Evolutionary conservation across 495 filamentous ascomycete genomes (phyloP).

Genomic region (Tuber borchii): DNA sequence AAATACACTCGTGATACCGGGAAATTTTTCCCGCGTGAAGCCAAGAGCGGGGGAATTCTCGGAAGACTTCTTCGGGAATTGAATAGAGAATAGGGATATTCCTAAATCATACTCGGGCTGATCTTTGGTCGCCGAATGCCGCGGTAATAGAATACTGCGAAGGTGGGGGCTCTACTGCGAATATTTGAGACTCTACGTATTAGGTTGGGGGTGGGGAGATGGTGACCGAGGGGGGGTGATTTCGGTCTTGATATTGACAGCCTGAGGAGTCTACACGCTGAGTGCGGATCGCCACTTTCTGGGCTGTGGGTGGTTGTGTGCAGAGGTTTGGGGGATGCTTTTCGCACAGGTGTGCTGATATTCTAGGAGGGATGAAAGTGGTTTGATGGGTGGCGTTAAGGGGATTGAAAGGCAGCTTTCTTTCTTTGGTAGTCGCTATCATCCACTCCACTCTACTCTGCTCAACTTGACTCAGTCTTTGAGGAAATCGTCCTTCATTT

Average conservation of each 20-base stretch:
- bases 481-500: neutral
- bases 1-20: slow-evolving; percentile 16
- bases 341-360: neutral
- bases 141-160: neutral
- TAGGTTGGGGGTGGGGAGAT: neutral
- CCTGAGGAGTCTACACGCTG: slow-evolving; percentile 2
- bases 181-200: neutral
- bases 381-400: neutral
- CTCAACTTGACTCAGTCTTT: too few species aligned
- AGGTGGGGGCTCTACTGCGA: neutral
- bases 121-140: neutral
- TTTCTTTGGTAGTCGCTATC: too few species aligned
- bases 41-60: slow-evolving; percentile 21
- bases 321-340: neutral
- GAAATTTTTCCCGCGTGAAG: slow-evolving; percentile 26
- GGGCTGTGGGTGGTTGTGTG: neutral
- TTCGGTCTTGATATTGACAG: neutral
- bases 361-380: neutral
- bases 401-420: neutral
- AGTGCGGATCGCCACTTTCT: neutral
- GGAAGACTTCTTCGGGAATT: slow-evolving; percentile 30
- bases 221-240: neutral
- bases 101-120: neutral
- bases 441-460: too few species aligned
- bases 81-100: neutral